phyloP scores from a whole-genome alignment of 2,329 filamentous ascomycete genomes.

The Diaporthe citrichinensis region DNA sequence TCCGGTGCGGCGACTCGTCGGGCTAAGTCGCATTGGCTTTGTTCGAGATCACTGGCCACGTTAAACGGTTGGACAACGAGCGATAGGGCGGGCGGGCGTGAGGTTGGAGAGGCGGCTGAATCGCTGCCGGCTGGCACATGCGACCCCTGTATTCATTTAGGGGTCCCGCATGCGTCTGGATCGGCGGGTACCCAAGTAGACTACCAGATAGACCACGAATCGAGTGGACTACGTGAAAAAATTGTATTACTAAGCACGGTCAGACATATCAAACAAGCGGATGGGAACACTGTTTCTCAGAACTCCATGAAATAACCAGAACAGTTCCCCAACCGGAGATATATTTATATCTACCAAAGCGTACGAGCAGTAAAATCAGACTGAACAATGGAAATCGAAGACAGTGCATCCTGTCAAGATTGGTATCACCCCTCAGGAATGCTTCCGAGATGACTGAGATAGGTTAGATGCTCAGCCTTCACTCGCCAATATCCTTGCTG shows the following conservation, averaged over 20 bases:
- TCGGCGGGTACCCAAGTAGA: too few relatives aligned
- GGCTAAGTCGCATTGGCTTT: slow-evolving; percentile 24
- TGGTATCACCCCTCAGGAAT: too few relatives aligned
- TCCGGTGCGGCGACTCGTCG: slow-evolving; percentile 32
- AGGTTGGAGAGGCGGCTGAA: slow-evolving; percentile 4
- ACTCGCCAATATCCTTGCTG: background rate
- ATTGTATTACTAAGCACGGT: background rate
- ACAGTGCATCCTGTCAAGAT: too few relatives aligned
- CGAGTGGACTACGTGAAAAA: background rate
- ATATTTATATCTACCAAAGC: background rate
- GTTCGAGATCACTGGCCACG: background rate
- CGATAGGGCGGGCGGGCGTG: background rate
- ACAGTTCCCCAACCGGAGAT: background rate
- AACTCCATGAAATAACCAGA: background rate
- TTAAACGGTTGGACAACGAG: background rate
- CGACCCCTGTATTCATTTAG: slow-evolving; percentile 8
- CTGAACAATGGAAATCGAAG: background rate
- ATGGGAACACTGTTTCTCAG: background rate
- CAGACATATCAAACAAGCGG: background rate
- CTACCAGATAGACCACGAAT: background rate
- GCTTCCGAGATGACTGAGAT: background rate
- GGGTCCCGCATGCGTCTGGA: slow-evolving; percentile 4
- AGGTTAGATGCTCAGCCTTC: background rate
- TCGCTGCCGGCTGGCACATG: slow-evolving; percentile 11
- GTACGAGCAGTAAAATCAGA: background rate